Base-by-base conservation (phyloP, 2,329 filamentous ascomycete genomes). In the Verticillium klebahnii region DNA sequence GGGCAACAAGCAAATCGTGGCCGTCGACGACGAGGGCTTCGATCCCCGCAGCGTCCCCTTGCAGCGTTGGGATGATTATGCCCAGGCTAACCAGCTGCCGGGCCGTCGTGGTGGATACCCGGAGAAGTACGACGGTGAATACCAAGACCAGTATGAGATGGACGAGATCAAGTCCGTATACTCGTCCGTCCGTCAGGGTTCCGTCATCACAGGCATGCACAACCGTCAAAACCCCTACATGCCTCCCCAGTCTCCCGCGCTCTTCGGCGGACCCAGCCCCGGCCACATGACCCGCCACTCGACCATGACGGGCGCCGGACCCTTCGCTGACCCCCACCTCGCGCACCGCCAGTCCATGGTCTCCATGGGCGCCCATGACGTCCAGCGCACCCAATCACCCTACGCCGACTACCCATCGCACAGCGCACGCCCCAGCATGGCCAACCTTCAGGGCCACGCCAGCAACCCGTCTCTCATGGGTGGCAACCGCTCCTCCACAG, bases 81-180 rank as follows among this genome's bases (percentile, higher is more conserved):
- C 95, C 7, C 73, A 88, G 40, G 75, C 84, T 64, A 97, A 98
- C 79, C 91, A 91, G 69, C 88, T 99, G 8, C 95, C 95, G 37
- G 95, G 95, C 19, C 92, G 94, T 63, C 92, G 95, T 63, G 93
- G 93, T 60, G 84, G 86, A 34, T 80, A 82, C 60, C 77, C 80
- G 40, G 90, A 91, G 75, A 91, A 92, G 77, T 69, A 73, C 60
- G 83, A 86, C 29, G 85, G 82, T 55, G 78, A 79, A 1, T 93
- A 92, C 69, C 85, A 89, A 50, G 90, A 94, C 65, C 87, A 89
- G 65, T 96, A 93, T 71, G 95, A 99, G 77, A 93, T 98, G 89
- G 96, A 99, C 73, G 95, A 99, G 74, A 96, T 98, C 83, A 93
- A 92, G 74, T 97, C 93, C 0, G 89, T 96, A 63, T 98, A 98